Percentiles rank a stretch among this genome's conserved stretches.
Conservation (phyloP, 1,284 basidiomycete species). For the Puccinia triticina region DNA sequence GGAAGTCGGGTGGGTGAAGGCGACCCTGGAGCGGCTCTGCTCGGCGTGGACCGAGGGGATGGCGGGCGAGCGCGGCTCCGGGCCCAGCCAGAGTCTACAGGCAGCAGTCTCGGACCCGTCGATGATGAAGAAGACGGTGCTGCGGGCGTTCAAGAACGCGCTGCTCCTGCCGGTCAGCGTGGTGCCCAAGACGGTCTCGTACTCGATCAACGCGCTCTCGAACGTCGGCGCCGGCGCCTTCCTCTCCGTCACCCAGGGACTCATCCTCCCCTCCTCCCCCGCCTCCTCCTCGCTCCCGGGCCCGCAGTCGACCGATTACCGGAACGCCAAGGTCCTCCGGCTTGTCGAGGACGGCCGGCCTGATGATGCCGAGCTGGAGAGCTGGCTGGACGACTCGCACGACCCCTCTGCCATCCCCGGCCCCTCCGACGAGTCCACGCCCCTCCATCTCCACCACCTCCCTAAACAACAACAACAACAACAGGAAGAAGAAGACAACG, state of each 20-base stretch:
- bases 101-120: conserved; percentile 75
- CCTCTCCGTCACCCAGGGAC: conserved; percentile 64
- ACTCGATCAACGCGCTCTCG: conserved; percentile 72
- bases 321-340: conserved; percentile 82
- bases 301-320: conserved; percentile 60
- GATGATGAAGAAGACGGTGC: conserved; percentile 84
- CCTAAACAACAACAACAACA: background rate
- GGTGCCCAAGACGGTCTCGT: conserved; percentile 77
- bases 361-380: conserved; percentile 32
- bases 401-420: background rate
- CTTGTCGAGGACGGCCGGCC: conserved; percentile 67
- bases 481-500: background rate
- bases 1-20: conserved; percentile 81
- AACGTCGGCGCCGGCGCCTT: conserved; percentile 73
- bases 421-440: conserved; percentile 1
- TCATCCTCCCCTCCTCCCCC: conserved; percentile 35
- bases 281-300: background rate
- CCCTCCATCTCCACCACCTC: background rate
- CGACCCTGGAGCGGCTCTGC: conserved; percentile 73
- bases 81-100: conserved; percentile 45
- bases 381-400: conserved; percentile 52
- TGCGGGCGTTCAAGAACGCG: conserved; percentile 86
- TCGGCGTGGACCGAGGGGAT: conserved; percentile 70
- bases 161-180: conserved; percentile 92
- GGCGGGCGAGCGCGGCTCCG: conserved; percentile 5